Conservation (phyloP, 257 asterid species). For the Ligustrum vulgare region DNA sequence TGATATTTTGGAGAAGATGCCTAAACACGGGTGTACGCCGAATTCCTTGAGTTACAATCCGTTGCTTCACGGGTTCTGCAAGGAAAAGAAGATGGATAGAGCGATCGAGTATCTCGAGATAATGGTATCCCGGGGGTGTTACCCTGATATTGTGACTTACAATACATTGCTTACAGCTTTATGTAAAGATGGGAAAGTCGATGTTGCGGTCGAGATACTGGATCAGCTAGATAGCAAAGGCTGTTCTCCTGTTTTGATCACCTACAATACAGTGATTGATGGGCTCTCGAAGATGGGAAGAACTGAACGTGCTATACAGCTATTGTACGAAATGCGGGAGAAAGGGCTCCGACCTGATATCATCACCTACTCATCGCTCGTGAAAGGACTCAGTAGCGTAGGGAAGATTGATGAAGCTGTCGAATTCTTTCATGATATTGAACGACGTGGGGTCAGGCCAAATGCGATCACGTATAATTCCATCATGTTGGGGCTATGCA, state of each 20-base stretch:
- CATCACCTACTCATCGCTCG: conserved; percentile 67
- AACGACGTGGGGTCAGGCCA: conserved; percentile 55
- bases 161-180: conserved; percentile 80
- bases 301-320: conserved; percentile 56
- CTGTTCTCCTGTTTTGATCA: conserved; percentile 78
- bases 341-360: conserved; percentile 70
- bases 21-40: conserved; percentile 71
- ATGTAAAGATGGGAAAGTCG: conserved; percentile 85
- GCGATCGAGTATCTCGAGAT: conserved; percentile 82
- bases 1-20: conserved; percentile 77
- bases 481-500: conserved; percentile 79
- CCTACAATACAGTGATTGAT: conserved; percentile 82
- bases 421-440: conserved; percentile 60
- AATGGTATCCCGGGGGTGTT: conserved; percentile 77
- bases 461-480: conserved; percentile 70
- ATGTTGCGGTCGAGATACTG: conserved; percentile 73
- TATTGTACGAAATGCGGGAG: conserved; percentile 65
- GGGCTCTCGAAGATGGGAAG: conserved; percentile 78
- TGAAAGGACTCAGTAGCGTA: conserved; percentile 74
- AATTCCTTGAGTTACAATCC: conserved; percentile 87
- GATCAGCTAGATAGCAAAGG: conserved; percentile 59
- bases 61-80: conserved; percentile 81
- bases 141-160: conserved; percentile 88
- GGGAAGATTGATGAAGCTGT: conserved; percentile 78
- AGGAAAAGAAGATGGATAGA: conserved; percentile 79